Percentiles rank a stretch among this genome's conserved stretches.
phyloP scores from a whole-genome alignment of 805 yeast species.

The Ogataea trehaloabstinens region DNA sequence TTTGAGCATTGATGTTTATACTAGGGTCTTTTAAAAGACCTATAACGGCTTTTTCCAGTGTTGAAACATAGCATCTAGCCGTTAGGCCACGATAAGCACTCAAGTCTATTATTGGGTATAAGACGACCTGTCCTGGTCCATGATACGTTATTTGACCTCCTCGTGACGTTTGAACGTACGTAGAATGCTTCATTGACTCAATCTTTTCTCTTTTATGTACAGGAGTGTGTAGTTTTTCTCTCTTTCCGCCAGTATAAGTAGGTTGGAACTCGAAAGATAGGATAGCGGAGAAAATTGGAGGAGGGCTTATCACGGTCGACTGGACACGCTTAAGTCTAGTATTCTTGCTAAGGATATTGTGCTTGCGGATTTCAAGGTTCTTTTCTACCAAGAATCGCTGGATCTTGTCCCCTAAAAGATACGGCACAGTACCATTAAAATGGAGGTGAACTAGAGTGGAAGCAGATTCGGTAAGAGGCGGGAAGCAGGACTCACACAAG shows the following conservation, averaged over 20 bases:
- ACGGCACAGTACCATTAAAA: conserved; percentile 38
- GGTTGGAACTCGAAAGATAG: conserved; percentile 83
- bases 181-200: conserved; percentile 43
- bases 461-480: conserved; percentile 26
- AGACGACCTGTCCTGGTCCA: conserved; percentile 92
- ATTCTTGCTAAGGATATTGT: conserved; percentile 22
- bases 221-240: conserved; percentile 58
- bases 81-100: conserved; percentile 51
- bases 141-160: conserved; percentile 98
- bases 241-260: conserved; percentile 88
- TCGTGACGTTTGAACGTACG: conserved; percentile 73
- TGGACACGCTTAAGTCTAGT: conserved; percentile 6
- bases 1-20: conserved; percentile 41
- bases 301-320: conserved; percentile 12
- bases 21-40: conserved; percentile 17
- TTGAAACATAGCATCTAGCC: conserved; percentile 51
- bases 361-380: conserved; percentile 51
- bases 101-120: conserved; percentile 76
- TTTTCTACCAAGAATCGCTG: conserved; percentile 58
- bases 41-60: conserved; percentile 40
- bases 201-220: conserved; percentile 17
- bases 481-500: conserved; percentile 13
- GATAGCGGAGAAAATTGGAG: conserved; percentile 62
- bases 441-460: conserved; percentile 42
- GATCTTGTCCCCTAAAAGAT: conserved; percentile 49